Evolutionary conservation across 257 asterid genomes (phyloP), one percentile per base, ranked within the genome.

Genomic region (Lantana camara): DNA sequence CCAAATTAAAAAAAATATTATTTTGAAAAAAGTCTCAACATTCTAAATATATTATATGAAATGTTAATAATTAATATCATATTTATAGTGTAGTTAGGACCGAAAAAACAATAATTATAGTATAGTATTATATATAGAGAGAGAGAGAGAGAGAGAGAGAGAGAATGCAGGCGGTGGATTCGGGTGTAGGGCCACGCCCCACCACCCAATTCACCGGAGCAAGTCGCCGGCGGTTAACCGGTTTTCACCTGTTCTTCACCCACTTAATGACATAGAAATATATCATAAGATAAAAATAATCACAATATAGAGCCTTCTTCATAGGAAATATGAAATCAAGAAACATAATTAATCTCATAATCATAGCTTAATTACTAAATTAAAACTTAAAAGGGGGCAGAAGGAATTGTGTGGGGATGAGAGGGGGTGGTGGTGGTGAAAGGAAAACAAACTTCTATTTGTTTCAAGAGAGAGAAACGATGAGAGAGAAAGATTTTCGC

Each of bases 391-490:
- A 27, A 27, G 5, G 5, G 40, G 40, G 7, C 38, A 68, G 55
- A 46, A 56, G 62, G 40, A 44, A 24, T 50, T 40, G 63, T 60
- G 68, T 62, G 66, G 12, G n/a, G n/a, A n/a, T n/a, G n/a, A n/a
- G 52, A 22, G 70, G 64, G 29, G 67, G 67, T 41, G 69, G 21
- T 54, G 27, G 60, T 35, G 75, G 46, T 47, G 68, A 66, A 66
- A 41, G 68, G n/a, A 56, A 58, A 73, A 70, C 75, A 59, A 64
- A 59, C 12, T 64, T 45, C 66, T 71, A 62, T 24, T 63, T 66
- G 34, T 41, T 63, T 66, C 45, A 52, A 73, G 83, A 80, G 79
- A 80, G 79, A 69, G 78, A 69, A 68, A 64, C 70, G 30, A 57
- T 76, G 82, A 76, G 84, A 81, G 78, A 77, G 74, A 72, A 44